These are phyloP conservation scores for Lactuca sativa DNA, from an alignment of 129 eudicot species.

Conservation along the genomic window DNA sequence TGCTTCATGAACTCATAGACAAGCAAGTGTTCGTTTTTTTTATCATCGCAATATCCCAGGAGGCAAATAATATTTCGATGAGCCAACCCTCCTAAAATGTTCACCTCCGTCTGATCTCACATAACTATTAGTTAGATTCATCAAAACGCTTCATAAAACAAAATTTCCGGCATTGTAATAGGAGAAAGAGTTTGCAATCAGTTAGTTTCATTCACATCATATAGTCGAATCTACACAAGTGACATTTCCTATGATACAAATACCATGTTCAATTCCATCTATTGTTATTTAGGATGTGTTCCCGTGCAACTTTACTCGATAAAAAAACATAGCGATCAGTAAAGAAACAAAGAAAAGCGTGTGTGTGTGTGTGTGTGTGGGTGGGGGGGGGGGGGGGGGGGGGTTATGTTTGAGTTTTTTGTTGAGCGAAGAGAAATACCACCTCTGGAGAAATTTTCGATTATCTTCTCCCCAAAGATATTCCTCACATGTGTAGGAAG, in stretches of 20 bases:
- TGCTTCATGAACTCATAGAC: slow-evolving; percentile 33
- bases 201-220: not conserved
- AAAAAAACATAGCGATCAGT: too few relatives aligned
- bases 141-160: not conserved
- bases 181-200: too few relatives aligned
- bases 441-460: too few relatives aligned
- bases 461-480: too few relatives aligned
- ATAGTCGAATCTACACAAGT: not conserved
- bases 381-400: too few relatives aligned
- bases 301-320: too few relatives aligned
- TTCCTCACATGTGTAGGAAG: too few relatives aligned
- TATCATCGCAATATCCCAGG: slow-evolving; percentile 28
- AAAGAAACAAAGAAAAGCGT: too few relatives aligned
- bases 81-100: slow-evolving; percentile 17
- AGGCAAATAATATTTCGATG: slow-evolving; percentile 30
- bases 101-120: slow-evolving; percentile 24
- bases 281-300: too few relatives aligned
- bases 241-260: not conserved
- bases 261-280: not conserved
- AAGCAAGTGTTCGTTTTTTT: slow-evolving; percentile 6
- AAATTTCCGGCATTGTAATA: not conserved
- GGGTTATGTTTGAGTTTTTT: too few relatives aligned
- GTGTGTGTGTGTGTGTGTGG: too few relatives aligned
- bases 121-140: not conserved
- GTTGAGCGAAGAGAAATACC: too few relatives aligned